Percentiles rank a stretch among this genome's conserved stretches.
These are phyloP conservation scores for Acanthamoeba royreba DNA, from an alignment of 208 protist genomes.

Conservation along the genomic window DNA sequence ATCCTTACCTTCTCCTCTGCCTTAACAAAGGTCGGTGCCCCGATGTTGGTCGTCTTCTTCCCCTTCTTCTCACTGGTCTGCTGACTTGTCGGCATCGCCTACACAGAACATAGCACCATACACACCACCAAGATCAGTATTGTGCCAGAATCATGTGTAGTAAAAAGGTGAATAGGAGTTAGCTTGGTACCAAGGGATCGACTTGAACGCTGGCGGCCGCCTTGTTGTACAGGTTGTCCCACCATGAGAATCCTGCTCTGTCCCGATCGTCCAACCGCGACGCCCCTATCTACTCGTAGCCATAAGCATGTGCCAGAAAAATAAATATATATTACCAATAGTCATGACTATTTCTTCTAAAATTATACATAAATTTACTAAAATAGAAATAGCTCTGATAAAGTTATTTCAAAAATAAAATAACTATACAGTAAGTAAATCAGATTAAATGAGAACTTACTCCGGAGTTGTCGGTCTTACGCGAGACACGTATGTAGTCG, in stretches of 20 bases:
- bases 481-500: not conserved
- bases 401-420: not conserved
- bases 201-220: not conserved
- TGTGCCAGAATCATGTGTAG: too few relatives aligned
- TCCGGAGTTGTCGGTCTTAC: not conserved
- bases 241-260: not conserved
- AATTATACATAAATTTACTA: too few relatives aligned
- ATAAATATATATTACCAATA: not conserved
- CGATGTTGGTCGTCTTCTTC: not conserved
- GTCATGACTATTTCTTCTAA: too few relatives aligned
- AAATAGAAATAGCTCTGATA: not conserved
- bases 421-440: too few relatives aligned
- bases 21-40: not conserved
- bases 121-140: too few relatives aligned
- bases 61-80: not conserved
- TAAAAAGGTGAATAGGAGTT: not conserved
- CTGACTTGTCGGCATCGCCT: not conserved
- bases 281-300: not conserved
- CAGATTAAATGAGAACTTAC: not conserved
- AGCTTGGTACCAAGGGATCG: not conserved
- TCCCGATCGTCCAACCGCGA: not conserved
- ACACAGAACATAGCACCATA: too few relatives aligned
- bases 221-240: constrained; percentile 11
- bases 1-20: not conserved
- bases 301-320: too few relatives aligned